phyloP scores from a whole-genome alignment of 257 asterid species.

The Jasminum sambac region DNA sequence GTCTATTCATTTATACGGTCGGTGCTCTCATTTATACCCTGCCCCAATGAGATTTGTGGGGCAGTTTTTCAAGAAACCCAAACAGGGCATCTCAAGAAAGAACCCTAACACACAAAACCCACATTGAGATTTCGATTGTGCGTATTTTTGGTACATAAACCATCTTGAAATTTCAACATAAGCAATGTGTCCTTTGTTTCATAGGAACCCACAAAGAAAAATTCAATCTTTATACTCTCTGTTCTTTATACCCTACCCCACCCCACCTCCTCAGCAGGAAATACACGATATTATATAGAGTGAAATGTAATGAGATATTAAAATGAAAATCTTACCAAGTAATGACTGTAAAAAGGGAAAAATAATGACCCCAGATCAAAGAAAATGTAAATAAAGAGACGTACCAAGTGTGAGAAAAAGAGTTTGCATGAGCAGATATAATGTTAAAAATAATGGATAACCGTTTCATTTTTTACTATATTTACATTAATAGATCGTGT shows the following conservation, averaged over 20 bases:
- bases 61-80: slow-evolving; percentile 29
- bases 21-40: slow-evolving; percentile 35
- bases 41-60: slow-evolving; percentile 39
- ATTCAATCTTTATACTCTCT: background rate
- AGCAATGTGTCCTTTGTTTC: slow-evolving; percentile 12
- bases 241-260: background rate
- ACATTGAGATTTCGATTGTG: background rate
- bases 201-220: background rate
- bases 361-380: slow-evolving; percentile 26
- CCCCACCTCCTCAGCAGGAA: too few species aligned
- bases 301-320: background rate
- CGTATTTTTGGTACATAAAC: background rate
- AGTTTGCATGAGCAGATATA: slow-evolving; percentile 16
- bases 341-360: slow-evolving; percentile 22
- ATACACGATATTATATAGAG: background rate
- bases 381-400: slow-evolving; percentile 18
- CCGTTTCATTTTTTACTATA: background rate
- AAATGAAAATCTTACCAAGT: slow-evolving; percentile 26
- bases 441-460: background rate
- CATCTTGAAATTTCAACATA: slow-evolving; percentile 41
- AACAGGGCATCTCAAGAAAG: background rate
- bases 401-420: slow-evolving; percentile 26
- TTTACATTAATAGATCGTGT: background rate
- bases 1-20: slow-evolving; percentile 42
- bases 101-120: slow-evolving; percentile 5